Evolutionary conservation across 2,329 filamentous ascomycete genomes (phyloP).

Genomic region (Seiridium cupressi): DNA sequence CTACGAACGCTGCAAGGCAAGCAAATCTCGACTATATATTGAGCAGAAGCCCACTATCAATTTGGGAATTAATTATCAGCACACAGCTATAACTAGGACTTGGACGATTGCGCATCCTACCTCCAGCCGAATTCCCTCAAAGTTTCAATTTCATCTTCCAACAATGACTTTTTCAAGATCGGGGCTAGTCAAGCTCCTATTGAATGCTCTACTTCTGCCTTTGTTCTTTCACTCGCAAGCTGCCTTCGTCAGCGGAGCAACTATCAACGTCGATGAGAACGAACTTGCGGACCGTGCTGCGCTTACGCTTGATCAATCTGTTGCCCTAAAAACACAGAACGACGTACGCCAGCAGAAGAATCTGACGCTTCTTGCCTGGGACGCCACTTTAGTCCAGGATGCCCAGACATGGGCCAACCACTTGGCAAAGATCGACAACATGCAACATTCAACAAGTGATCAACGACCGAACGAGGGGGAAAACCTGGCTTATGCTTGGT

Average conservation of each 20-base stretch:
- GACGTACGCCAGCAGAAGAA: not conserved
- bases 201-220: not conserved
- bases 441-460: not conserved
- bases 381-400: not conserved
- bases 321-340: not conserved
- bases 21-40: too few relatives aligned
- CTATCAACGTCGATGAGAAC: not conserved
- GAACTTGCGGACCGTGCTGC: not conserved
- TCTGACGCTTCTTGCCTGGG: not conserved
- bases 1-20: too few relatives aligned
- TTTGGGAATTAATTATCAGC: too few relatives aligned
- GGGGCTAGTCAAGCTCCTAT: too few relatives aligned
- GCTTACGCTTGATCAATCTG: not conserved
- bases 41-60: too few relatives aligned
- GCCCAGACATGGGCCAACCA: conserved; percentile 1
- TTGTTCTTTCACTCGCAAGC: not conserved
- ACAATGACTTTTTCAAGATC: too few relatives aligned
- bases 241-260: not conserved
- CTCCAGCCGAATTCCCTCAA: too few relatives aligned
- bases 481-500: conserved; percentile 8
- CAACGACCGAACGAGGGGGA: conserved; percentile 11
- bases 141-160: too few relatives aligned
- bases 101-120: too few relatives aligned
- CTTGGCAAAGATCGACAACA: not conserved
- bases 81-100: too few relatives aligned